Evolutionary conservation across 2,329 filamentous ascomycete genomes (phyloP).

Genomic region (Fusarium sp.): DNA sequence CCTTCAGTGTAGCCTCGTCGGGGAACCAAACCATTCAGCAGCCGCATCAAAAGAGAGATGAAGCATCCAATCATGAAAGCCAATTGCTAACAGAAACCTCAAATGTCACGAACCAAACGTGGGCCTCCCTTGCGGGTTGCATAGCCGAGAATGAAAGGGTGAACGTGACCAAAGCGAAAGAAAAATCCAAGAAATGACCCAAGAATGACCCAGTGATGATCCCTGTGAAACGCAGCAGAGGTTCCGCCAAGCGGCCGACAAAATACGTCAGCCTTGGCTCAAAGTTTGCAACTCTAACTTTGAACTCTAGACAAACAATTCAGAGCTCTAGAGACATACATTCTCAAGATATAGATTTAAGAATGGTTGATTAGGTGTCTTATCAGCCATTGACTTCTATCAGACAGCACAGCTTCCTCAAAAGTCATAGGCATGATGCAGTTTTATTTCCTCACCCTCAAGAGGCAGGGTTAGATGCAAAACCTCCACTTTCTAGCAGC

Average conservation of each 20-base stretch:
- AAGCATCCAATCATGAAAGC: slow-evolving; percentile 31
- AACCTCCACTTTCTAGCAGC: slow-evolving; percentile 22
- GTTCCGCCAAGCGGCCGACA: slow-evolving; percentile 20
- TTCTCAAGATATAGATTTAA: background rate
- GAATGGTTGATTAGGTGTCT: background rate
- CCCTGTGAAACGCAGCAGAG: slow-evolving; percentile 1
- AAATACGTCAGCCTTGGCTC: slow-evolving; percentile 25
- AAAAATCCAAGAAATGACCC: slow-evolving; percentile 18
- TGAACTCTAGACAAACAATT: background rate
- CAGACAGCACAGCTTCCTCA: background rate
- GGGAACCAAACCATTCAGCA: slow-evolving; percentile 1
- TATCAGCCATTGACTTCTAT: slow-evolving; percentile 3
- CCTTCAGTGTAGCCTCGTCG: background rate
- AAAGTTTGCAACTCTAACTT: background rate
- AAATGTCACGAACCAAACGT: background rate
- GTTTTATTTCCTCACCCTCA: slow-evolving; percentile 17
- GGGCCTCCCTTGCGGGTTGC: slow-evolving; percentile 14
- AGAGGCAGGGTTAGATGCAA: slow-evolving; percentile 6
- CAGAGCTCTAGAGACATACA: background rate
- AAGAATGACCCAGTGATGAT: slow-evolving; percentile 26
- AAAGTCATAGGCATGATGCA: background rate
- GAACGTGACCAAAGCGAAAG: slow-evolving; percentile 19
- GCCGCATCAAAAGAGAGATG: background rate
- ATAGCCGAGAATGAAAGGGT: slow-evolving; percentile 13
- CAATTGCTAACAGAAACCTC: slow-evolving; percentile 33